Evolutionary conservation across 2,329 filamentous ascomycete species (phyloP), one percentile per base, ranked within the genome.

Genomic region (Passalora sequoiae): DNA sequence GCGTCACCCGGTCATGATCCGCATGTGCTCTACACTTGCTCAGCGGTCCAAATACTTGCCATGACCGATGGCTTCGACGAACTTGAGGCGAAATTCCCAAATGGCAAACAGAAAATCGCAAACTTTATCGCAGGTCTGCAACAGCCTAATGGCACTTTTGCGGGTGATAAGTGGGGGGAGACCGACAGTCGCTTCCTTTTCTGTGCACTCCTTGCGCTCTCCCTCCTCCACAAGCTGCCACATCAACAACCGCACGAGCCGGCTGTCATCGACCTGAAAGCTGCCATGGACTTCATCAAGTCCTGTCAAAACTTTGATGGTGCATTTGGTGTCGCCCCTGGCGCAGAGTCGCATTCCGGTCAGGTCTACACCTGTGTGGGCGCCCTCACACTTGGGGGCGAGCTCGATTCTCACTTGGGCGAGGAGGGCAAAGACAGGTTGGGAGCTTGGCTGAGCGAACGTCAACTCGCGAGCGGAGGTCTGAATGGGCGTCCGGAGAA

Each of bases 401-500:
- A 86, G 35, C 75, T 95, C 35, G 88, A 96, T 58, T 54, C 56
- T 10, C 57, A 56, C 37, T 70, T 91, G 12, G 82, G 95, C 33
- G 81, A 96, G 60, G 53, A 56, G 27, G 60, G 60, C 42, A 77
- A 77, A 49, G 87, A 95, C 61, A 85, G 84, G 56, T 72, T 97
- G 4, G 89, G 83, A 13, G 79, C 81, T 37, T 98, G 92, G 92
- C 73, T 98, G 41, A 94, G 89, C 65, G 92, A 98, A 68, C 78
- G 92, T 50, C 92, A 98, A 64, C 73, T 94, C 20, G 78, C 86
- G 7, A 83, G 83, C 36, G 92, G 92, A 21, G 92, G 92, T 0
- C 71, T 98, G 38, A 98, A 98, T 63, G 92, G 92, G 2, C 78
- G 92, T 37, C 92, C 92, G 0, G 92, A 97, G 69, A 98, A 98